Evolutionary conservation across 2,329 filamentous ascomycete species (phyloP).

Genomic region (Scortechinia acanthostroma): DNA sequence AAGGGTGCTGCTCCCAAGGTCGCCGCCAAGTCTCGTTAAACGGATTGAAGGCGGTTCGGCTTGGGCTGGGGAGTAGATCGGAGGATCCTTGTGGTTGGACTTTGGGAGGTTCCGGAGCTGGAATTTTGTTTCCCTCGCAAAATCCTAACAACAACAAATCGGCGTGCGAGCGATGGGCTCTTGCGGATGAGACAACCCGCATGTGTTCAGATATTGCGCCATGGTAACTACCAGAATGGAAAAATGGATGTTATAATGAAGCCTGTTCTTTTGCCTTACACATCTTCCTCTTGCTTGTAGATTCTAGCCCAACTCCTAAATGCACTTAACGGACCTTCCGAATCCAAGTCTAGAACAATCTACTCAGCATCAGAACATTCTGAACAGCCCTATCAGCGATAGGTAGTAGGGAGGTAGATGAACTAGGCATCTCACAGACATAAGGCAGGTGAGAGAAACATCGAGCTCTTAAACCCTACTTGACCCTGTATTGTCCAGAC

Average conservation of each 20-base stretch:
- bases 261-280: too few relatives aligned
- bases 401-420: too few relatives aligned
- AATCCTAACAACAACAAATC: neutral
- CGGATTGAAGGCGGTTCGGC: constrained; percentile 5
- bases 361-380: too few relatives aligned
- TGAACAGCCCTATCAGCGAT: too few relatives aligned
- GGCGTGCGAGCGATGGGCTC: constrained; percentile 11
- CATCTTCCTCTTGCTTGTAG: too few relatives aligned
- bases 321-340: too few relatives aligned
- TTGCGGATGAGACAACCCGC: constrained; percentile 9
- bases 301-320: too few relatives aligned
- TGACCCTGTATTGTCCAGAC: too few relatives aligned
- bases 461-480: too few relatives aligned
- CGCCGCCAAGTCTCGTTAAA: constrained; percentile 78
- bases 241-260: constrained; percentile 15
- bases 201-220: constrained; percentile 12
- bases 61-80: constrained; percentile 5
- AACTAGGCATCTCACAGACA: too few relatives aligned
- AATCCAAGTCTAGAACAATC: too few relatives aligned
- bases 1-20: constrained; percentile 86
- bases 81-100: neutral
- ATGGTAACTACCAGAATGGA: constrained; percentile 10
- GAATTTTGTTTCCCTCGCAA: neutral
- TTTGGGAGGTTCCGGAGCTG: neutral
- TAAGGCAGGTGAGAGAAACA: too few relatives aligned